Evolutionary conservation across 805 yeast genomes (phyloP), one percentile per base, ranked within the genome.

Genomic region (Candida tibetensis): DNA sequence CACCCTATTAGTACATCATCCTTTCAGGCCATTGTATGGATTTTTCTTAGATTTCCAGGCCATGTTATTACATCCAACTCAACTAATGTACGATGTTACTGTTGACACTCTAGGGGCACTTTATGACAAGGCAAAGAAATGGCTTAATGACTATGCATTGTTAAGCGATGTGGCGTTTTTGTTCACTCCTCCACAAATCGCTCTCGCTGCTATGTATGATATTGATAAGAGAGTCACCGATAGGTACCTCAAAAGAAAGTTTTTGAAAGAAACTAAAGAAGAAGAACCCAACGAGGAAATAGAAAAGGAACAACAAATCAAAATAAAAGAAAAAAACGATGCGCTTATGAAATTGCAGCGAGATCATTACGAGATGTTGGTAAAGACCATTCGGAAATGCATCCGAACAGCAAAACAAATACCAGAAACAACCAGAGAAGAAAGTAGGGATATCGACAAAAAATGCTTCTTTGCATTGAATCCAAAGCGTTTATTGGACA

Each of bases 151-250:
- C 17, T 74, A 86, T n/a, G 66, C 87, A 2, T 47, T 69, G 28
- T 65, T 82, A 25, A 79, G 91, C 14, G 96, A 93, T 55, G 90
- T 77, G 3, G 67, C 74, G 6, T 91, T 87, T 50, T 66, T 79
- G 25, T 91, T 66, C 62, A 82, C 98, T 0, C 99, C 99, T 1
- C 96, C 98, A 1, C 99, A 93, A 54, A 86, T 93, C 21, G 96
- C 98, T 1, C 66, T 93, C 36, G 93, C 96, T 0, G 87, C 93
- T 12, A 70, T 90, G 54, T 77, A 83, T 63, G 71, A 74, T 37
- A 77, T 73, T 10, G 85, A 88, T 59, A 78, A 73, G 45, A 76
- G 73, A 17, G 62, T 85, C 27, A 76, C 85, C 2, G 77, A 77
- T 38, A 71, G 78, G 45, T 90, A 90, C 60, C 61, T 91, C 46